Base-by-base conservation (phyloP, 2,329 filamentous ascomycete species). In the Helotiales sp. region DNA sequence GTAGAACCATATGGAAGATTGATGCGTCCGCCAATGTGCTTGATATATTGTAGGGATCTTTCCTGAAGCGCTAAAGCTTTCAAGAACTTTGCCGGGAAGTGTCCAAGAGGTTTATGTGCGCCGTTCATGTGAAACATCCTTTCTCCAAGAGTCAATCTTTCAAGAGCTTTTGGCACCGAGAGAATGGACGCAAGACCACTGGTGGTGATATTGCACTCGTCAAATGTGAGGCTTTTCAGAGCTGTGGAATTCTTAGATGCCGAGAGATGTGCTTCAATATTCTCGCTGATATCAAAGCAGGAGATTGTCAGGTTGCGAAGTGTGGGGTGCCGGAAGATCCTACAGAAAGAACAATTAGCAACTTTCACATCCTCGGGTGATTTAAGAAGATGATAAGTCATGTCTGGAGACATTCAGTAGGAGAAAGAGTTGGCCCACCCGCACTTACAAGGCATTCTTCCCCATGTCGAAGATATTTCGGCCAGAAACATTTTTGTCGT, bases 261-360 rank as follows among this genome's bases (percentile, higher is more conserved):
- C 17, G 49, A 43, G 7, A 63, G 49, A 55, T 63, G 52, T 30
- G 24, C 13, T 40, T 43, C 47, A 28, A 63, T 30, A n/a, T 63
- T 50, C 20, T 63, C 61, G 61, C 61, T 22, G 7, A 63, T 40
- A 32, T 63, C 61, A 43, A 63, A 63, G 34, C 61, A 63, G 30
- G 61, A 63, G 17, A 63, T 54, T 10, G 49, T 63, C 30, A 63
- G 20, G 37, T 63, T 63, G 49, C 49, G 61, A 54, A 63, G 61
- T 22, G 61, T 63, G 22, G 61, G 61, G 20, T 63, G 61, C 32
- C 52, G 61, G n/a, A 63, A 55, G 34, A 63, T 63, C 7, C 40
- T 45, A 45, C 6, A 6, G 40, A 20, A n/a, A 45, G 40, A n/a
- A 45, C 2, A 20, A 45, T 45, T 45, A 45, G 40, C n/a, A 7